These are phyloP conservation scores for Picochlorum sp. DNA, from an alignment of 139 green algal genomes.

Conservation along the genomic window DNA sequence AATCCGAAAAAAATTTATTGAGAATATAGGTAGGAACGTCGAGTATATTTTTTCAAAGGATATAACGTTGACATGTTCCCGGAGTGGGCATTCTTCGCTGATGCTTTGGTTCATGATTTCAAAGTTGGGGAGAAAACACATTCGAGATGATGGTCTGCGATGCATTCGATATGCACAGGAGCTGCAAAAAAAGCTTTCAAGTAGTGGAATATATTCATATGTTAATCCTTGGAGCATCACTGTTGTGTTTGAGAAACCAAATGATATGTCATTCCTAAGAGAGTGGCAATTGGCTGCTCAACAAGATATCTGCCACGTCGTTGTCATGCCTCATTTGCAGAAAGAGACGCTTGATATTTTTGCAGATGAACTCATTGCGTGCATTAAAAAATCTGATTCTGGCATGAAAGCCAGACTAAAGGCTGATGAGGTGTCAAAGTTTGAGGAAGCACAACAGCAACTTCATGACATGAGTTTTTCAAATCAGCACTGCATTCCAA, in stretches of 20 bases:
- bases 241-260: neutral
- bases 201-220: neutral
- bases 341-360: neutral
- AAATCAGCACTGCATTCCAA: too few relatives aligned
- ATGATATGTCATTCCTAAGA: neutral
- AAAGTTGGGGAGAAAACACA: neutral
- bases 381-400: neutral
- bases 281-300: neutral
- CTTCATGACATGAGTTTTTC: too few relatives aligned
- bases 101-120: neutral
- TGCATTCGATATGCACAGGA: constrained; percentile 1
- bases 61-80: neutral
- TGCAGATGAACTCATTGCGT: neutral
- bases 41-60: constrained; percentile 4
- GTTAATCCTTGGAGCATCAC: neutral
- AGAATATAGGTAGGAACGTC: neutral
- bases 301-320: neutral
- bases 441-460: too few relatives aligned
- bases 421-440: too few relatives aligned
- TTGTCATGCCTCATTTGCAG: constrained; percentile 1
- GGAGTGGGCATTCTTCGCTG: neutral
- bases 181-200: neutral
- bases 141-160: neutral
- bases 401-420: too few relatives aligned
- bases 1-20: neutral